phyloP scores from a whole-genome alignment of 352 stramenopile genomes.

The Phytophthora nicotianae region DNA sequence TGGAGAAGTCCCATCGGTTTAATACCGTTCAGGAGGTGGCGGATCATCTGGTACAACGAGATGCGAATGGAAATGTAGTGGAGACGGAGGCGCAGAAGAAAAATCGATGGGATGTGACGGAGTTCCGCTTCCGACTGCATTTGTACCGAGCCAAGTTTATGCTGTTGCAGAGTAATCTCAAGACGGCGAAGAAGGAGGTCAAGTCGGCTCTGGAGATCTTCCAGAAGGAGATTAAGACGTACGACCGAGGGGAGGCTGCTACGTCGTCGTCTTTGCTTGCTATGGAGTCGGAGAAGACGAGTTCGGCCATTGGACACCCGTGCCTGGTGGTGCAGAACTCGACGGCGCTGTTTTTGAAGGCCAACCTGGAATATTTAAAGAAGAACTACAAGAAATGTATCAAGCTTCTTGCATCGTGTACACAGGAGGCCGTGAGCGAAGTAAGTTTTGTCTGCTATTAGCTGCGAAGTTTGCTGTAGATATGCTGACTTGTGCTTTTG shows the following conservation, averaged over 20 bases:
- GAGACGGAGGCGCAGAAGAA: constrained; percentile 66
- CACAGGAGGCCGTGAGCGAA: constrained; percentile 82
- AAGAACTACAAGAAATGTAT: constrained; percentile 95
- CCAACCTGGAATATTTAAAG: constrained; percentile 94
- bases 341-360: constrained; percentile 91
- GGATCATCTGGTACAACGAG: constrained; percentile 40
- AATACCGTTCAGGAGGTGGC: constrained; percentile 71
- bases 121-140: constrained; percentile 92
- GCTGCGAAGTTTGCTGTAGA: not conserved
- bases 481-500: constrained; percentile 6
- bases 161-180: constrained; percentile 86
- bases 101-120: constrained; percentile 69
- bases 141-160: constrained; percentile 93
- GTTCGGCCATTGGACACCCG: constrained; percentile 76
- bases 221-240: constrained; percentile 90
- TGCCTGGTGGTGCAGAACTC: constrained; percentile 87
- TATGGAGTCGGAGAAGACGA: constrained; percentile 72
- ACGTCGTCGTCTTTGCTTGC: constrained; percentile 25
- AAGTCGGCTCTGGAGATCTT: constrained; percentile 94
- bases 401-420: constrained; percentile 92
- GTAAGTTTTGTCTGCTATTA: constrained; percentile 36
- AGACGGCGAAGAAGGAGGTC: constrained; percentile 92
- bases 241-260: constrained; percentile 22
- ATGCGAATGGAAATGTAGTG: constrained; percentile 37
- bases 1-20: constrained; percentile 92